Conservation (phyloP, 306 rosid species). For the Sicyos baderoa region DNA sequence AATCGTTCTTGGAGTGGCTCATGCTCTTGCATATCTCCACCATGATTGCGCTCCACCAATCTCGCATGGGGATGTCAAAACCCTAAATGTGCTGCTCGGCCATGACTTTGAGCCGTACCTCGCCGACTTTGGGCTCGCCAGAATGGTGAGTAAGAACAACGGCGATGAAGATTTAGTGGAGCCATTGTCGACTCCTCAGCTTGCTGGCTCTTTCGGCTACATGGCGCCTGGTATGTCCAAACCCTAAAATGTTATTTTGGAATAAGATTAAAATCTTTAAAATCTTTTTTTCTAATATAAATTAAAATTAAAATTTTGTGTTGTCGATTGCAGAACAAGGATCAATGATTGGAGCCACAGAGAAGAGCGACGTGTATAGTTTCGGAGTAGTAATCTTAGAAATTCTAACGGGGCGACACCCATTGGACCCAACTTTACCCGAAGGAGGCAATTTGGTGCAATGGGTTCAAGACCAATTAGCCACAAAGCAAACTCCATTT, state of each 20-base stretch:
- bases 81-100: constrained; percentile 71
- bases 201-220: constrained; percentile 77
- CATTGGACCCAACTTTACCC: constrained; percentile 78
- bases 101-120: constrained; percentile 58
- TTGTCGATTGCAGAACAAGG: constrained; percentile 42
- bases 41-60: constrained; percentile 81
- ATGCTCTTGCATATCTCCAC: constrained; percentile 74
- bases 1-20: constrained; percentile 52
- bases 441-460: constrained; percentile 58
- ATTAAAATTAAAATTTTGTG: neutral
- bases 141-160: constrained; percentile 27
- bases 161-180: constrained; percentile 25
- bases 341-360: constrained; percentile 48
- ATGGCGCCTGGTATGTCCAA: constrained; percentile 72
- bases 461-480: constrained; percentile 69
- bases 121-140: constrained; percentile 62
- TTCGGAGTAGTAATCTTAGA: constrained; percentile 76
- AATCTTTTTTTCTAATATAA: too few relatives aligned
- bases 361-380: constrained; percentile 81
- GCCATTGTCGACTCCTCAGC: constrained; percentile 41
- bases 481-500: constrained; percentile 34
- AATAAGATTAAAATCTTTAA: too few relatives aligned
- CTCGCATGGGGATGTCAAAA: constrained; percentile 81
- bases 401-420: constrained; percentile 82
- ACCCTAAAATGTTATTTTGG: neutral